Base-by-base conservation (phyloP, 768 basidiomycete genomes). In the Pisolithus orientalis region DNA sequence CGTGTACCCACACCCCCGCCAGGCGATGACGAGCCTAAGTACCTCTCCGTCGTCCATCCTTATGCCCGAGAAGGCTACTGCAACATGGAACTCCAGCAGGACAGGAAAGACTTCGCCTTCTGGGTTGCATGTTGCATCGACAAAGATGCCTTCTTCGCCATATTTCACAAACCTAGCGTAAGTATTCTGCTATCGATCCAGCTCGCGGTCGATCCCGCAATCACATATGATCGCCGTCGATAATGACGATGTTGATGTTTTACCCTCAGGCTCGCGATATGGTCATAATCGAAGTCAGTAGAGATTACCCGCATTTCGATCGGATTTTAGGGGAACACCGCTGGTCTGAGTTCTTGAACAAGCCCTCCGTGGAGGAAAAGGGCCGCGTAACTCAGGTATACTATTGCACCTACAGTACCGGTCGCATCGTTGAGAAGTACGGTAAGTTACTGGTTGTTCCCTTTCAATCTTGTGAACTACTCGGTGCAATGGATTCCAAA, bases 111-210 rank as follows among this genome's bases (percentile, higher is more conserved):
- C 32, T 71, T 75, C 47, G 72, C 70, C 3, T 62, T 62, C 25
- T 78, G 77, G 78, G 61, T 78, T 13, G 74, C 73, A 0, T 72
- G 70, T 39, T 70, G 70, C 56, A 66, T 71, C 40, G 65, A 68
- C 24, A 62, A 66, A 43, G 51, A 67, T 1, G 55, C 65, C 8
- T 59, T 78, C 32, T 65, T 68, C 17, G 67, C 75, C 1, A 62
- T 78, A 49, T 77, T 68, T 44, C 66, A 77, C 60, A 77, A 76
- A 49, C 77, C 77, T 0, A 61, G 65, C 25, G 76, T 78, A 56
- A 50, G 75, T 72, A 2, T n/a, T 7, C 14, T 16, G 4, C 1
- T 28, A 29, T 24, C n/a, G 16, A 34, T 34, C 27, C 27, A 44
- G 28, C 44, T 31, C 13, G 44, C 5, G 27, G 5, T 44, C 32